Base-by-base conservation (phyloP, 1,284 basidiomycete genomes). In the Ustilago trichophora region DNA sequence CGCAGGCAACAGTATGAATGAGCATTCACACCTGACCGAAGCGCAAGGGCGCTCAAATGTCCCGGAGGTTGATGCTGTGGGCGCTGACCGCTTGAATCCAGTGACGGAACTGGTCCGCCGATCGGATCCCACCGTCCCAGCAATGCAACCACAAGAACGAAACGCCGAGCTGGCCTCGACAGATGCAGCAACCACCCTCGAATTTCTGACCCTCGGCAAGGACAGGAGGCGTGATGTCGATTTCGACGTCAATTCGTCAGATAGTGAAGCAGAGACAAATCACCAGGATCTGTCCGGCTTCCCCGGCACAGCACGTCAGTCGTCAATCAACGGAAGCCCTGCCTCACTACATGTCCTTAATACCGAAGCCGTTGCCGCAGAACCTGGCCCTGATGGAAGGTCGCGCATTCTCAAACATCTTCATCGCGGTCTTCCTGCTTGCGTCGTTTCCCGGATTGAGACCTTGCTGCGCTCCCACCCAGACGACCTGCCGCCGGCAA, bases 321-420 rank as follows among this genome's bases (percentile, higher is more conserved):
- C n/a, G n/a, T n/a, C n/a, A n/a, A n/a, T n/a, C n/a, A n/a, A 27
- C 10, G 24, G 13, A 16, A 40, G 43, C 18, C 29, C 52, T 27
- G 37, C 37, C 27, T 50, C 52, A 7, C 25, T 35, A 7, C 44
- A 34, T 8, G n/a, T 13, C 2, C 43, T 29, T 21, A 29, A 48
- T 15, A 9, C 34, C 8, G 60, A 43, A 24, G 45, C 18, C 13
- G 34, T 13, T 1, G 18, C 16, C 6, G 19, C 25, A 11, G 49
- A 22, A 5, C n/a, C 26, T n/a, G 44, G 38, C 44, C 7, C 15
- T 9, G 60, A 52, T 15, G 41, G 43, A 5, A 51, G 45, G 24
- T 46, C 53, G 18, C 56, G 52, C n/a, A 51, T 67, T 34, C 53
- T 67, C 33, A 67, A 60, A 36, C 64, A 67, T 33, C 64, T 67